phyloP scores from a whole-genome alignment of 768 basidiomycete species.

The Xerocomus spinulosus region DNA sequence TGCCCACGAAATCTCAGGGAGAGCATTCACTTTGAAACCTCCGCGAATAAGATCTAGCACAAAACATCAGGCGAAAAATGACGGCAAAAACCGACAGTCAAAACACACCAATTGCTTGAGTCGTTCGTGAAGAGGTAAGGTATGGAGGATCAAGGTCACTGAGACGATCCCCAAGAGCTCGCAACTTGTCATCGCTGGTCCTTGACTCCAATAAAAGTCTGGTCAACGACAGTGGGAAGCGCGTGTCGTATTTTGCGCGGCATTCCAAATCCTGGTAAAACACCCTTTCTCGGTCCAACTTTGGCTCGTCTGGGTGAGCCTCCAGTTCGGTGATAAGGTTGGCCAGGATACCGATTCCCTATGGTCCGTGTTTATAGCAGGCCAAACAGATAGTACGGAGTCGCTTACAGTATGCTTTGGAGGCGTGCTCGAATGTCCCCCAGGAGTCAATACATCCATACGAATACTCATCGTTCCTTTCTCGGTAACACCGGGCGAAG shows the following conservation, averaged over 20 bases:
- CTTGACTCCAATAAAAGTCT: slow-evolving; percentile 21
- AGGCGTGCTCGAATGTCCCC: slow-evolving; percentile 54
- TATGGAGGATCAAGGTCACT: slow-evolving; percentile 19
- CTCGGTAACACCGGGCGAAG: slow-evolving; percentile 32
- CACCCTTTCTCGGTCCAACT: slow-evolving; percentile 24
- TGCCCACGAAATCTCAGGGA: slow-evolving; percentile 40
- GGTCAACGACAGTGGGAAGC: slow-evolving; percentile 25
- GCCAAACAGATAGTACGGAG: background rate
- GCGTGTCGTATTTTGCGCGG: slow-evolving; percentile 36
- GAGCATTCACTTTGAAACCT: slow-evolving; percentile 43
- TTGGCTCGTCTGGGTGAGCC: slow-evolving; percentile 36
- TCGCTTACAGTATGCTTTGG: slow-evolving; percentile 45
- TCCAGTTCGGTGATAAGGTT: slow-evolving; percentile 45
- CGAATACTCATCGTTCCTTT: slow-evolving; percentile 43
- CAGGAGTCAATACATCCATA: slow-evolving; percentile 41
- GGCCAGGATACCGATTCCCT: slow-evolving; percentile 50
- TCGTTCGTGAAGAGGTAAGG: slow-evolving; percentile 21
- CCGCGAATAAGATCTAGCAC: slow-evolving; percentile 39
- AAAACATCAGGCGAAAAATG: slow-evolving; percentile 20
- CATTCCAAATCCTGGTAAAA: slow-evolving; percentile 38
- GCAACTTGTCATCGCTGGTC: slow-evolving; percentile 18
- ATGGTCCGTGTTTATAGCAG: background rate
- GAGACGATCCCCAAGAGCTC: slow-evolving; percentile 14
- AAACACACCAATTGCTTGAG: slow-evolving; percentile 25
- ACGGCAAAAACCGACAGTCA: background rate